phyloP scores from a whole-genome alignment of 352 stramenopile species.

The Hyaloperonospora arabidopsidis region DNA sequence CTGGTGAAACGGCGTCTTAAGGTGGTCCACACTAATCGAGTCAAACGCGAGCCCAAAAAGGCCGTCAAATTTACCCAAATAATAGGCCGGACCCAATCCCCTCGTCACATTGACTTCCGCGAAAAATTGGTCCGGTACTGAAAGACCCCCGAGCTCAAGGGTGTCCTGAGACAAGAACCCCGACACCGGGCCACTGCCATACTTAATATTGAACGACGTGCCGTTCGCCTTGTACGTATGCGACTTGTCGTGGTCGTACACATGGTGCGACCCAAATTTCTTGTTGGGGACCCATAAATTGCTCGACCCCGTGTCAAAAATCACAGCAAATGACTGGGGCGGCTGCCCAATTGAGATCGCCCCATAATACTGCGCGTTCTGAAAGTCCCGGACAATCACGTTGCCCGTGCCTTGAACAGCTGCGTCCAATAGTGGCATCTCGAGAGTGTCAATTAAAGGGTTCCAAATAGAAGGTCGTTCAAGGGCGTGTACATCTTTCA shows the following conservation, averaged over 20 bases:
- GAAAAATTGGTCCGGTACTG: slow-evolving; percentile 86
- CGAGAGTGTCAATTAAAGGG: slow-evolving; percentile 15
- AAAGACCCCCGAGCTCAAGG: slow-evolving; percentile 56
- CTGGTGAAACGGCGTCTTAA: slow-evolving; percentile 91
- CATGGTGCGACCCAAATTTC: slow-evolving; percentile 58
- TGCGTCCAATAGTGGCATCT: not conserved
- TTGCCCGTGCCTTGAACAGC: slow-evolving; percentile 17
- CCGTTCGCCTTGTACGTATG: slow-evolving; percentile 87
- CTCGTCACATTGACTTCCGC: slow-evolving; percentile 94
- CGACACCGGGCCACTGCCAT: slow-evolving; percentile 89
- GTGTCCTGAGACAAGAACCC: slow-evolving; percentile 89
- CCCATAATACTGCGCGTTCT: slow-evolving; percentile 94
- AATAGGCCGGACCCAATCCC: slow-evolving; percentile 91
- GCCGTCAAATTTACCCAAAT: slow-evolving; percentile 95
- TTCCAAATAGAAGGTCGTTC: slow-evolving; percentile 43
- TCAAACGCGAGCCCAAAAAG: slow-evolving; percentile 96
- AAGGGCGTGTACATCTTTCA: slow-evolving; percentile 35
- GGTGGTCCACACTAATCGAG: slow-evolving; percentile 86
- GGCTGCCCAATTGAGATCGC: slow-evolving; percentile 87
- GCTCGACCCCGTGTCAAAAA: slow-evolving; percentile 95
- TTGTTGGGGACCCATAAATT: slow-evolving; percentile 94
- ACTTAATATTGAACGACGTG: slow-evolving; percentile 92
- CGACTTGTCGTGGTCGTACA: slow-evolving; percentile 88
- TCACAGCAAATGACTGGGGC: slow-evolving; percentile 88
- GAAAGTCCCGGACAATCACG: slow-evolving; percentile 86